Evolutionary conservation across 2,329 filamentous ascomycete genomes (phyloP).

Genomic region (Colletotrichum lini): DNA sequence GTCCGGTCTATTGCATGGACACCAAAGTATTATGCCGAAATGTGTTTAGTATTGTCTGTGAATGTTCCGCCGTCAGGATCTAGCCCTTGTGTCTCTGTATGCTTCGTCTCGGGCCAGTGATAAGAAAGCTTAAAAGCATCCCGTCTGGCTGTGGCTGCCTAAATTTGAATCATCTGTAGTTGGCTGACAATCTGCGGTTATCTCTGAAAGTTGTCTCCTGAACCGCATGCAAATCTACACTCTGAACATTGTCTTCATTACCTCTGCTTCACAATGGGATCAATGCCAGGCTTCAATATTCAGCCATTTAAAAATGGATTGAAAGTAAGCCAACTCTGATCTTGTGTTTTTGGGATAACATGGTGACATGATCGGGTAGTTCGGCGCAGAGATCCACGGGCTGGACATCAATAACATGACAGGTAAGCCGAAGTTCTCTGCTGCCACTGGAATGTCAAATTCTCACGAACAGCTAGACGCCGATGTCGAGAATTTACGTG

Average conservation of each 20-base stretch:
- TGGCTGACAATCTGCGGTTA: not conserved
- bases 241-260: not conserved
- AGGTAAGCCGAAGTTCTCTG: not conserved
- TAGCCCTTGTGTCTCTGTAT: no score
- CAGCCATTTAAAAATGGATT: not conserved
- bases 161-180: no score
- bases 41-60: no score
- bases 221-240: not conserved
- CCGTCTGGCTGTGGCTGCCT: no score
- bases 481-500: not conserved
- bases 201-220: no score
- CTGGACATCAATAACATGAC: not conserved
- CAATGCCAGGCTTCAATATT: not conserved
- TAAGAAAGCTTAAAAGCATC: no score
- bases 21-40: no score
- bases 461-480: not conserved
- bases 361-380: not conserved
- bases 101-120: no score
- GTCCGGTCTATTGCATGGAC: not conserved
- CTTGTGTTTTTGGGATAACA: not conserved
- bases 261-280: not conserved
- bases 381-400: not conserved
- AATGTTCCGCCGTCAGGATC: no score
- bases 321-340: not conserved
- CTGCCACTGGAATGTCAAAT: not conserved